phyloP scores from a whole-genome alignment of 1,284 basidiomycete species.

The Golubevia sp. region DNA sequence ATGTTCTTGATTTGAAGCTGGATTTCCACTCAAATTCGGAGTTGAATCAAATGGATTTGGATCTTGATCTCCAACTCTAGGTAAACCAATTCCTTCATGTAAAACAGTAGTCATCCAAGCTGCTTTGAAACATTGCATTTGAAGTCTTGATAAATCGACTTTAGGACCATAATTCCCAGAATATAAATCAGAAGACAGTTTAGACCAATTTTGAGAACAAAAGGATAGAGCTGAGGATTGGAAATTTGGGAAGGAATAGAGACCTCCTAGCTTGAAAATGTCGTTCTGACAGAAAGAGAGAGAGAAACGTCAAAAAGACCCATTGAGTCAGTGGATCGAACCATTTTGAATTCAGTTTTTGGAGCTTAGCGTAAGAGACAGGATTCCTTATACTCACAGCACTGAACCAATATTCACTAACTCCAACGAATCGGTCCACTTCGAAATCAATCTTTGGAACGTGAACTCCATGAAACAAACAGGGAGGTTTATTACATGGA shows the following conservation, averaged over 20 bases:
- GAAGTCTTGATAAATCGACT: conserved; percentile 45
- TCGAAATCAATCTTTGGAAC: conserved; percentile 57
- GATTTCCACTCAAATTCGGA: neutral
- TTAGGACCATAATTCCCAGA: conserved; percentile 36
- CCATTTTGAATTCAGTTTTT: neutral
- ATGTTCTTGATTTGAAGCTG: neutral
- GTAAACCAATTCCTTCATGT: conserved; percentile 57
- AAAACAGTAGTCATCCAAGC: conserved; percentile 59
- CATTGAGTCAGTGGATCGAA: neutral
- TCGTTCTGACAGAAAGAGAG: conserved; percentile 38
- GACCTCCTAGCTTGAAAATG: conserved; percentile 53
- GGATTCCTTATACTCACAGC: neutral
- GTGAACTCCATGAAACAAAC: conserved; percentile 60
- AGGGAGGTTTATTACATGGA: conserved; percentile 46
- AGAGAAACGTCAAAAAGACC: too few species aligned
- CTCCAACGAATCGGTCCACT: conserved; percentile 57
- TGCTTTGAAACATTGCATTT: conserved; percentile 60
- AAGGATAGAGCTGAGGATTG: conserved; percentile 52
- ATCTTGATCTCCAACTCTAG: conserved; percentile 40
- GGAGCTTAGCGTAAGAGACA: too few species aligned
- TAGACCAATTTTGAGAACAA: conserved; percentile 45
- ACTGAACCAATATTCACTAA: conserved; percentile 59
- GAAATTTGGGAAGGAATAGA: conserved; percentile 54
- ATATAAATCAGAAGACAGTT: conserved; percentile 25
- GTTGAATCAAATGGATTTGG: too few species aligned